Evolutionary conservation across 1,284 basidiomycete genomes (phyloP).

Genomic region (Hymenochaete sp.): DNA sequence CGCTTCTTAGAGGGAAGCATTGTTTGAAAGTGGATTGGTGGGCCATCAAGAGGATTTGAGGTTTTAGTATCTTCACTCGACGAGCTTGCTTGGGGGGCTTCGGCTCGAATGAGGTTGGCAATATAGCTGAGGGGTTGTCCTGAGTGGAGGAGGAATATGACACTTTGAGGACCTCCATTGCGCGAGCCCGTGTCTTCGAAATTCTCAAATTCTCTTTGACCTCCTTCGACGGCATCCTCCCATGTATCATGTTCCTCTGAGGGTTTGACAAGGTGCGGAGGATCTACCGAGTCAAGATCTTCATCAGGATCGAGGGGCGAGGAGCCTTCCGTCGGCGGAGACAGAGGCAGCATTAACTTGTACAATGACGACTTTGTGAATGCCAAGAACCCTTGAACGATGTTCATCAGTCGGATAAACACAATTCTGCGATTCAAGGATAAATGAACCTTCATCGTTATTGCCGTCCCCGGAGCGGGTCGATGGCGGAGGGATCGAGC

Average conservation of each 20-base stretch:
- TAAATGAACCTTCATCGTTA: conserved; percentile 8
- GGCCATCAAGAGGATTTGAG: conserved; percentile 1
- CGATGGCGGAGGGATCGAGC: conserved; percentile 3
- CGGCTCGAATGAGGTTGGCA: conserved; percentile 12
- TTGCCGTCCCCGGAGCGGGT: neutral
- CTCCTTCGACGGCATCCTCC: neutral
- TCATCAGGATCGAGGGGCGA: neutral
- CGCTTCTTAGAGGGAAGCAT: neutral
- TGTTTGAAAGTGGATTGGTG: conserved; percentile 13
- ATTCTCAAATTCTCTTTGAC: conserved; percentile 11
- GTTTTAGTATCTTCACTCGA: neutral
- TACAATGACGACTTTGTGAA: conserved; percentile 18
- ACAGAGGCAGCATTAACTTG: conserved; percentile 16
- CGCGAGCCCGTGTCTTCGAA: conserved; percentile 1
- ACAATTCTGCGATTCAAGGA: neutral
- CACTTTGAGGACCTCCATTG: conserved; percentile 2
- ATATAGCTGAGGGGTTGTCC: conserved; percentile 19
- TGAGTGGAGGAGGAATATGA: conserved; percentile 16
- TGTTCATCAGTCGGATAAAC: neutral
- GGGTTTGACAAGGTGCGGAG: neutral
- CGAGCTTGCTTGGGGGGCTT: neutral
- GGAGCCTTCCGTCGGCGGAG: neutral
- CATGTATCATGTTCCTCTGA: neutral
- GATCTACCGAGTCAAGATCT: neutral
- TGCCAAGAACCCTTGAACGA: conserved; percentile 13